These are phyloP conservation scores for Myxozyma nipponensis DNA, from an alignment of 805 yeast species.

Conservation along the genomic window DNA sequence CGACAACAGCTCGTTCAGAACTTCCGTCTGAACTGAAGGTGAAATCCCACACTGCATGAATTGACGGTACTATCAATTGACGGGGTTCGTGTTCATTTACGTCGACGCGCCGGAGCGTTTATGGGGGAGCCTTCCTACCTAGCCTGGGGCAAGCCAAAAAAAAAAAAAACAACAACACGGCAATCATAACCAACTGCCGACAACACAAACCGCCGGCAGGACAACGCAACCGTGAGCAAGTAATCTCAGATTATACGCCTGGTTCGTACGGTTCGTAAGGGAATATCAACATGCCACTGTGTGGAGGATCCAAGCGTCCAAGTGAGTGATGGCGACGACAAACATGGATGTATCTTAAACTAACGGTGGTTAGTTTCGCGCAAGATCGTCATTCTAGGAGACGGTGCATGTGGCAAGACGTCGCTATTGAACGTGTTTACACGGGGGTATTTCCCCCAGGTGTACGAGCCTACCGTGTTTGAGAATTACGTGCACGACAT, in stretches of 20 bases:
- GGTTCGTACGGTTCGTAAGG: too few relatives aligned
- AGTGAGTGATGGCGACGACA: conserved; percentile 3
- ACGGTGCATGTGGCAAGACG: conserved; percentile 90
- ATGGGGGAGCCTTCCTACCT: too few relatives aligned
- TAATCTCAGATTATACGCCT: neutral
- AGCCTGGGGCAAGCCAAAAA: too few relatives aligned
- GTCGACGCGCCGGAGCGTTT: too few relatives aligned
- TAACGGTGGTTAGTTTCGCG: conserved; percentile 14
- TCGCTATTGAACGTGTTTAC: conserved; percentile 92
- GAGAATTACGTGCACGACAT: conserved; percentile 97
- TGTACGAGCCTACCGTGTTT: conserved; percentile 96
- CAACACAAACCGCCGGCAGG: too few relatives aligned
- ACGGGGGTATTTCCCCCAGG: conserved; percentile 96
- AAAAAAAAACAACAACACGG: too few relatives aligned
- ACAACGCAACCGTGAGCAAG: too few relatives aligned
- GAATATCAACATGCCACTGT: conserved; percentile 39
- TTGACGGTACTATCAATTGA: too few relatives aligned
- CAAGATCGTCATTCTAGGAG: conserved; percentile 30
- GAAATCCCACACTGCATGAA: neutral
- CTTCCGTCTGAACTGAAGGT: too few relatives aligned
- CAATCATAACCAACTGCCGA: too few relatives aligned
- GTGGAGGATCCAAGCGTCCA: conserved; percentile 33
- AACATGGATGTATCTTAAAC: neutral
- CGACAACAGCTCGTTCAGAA: too few relatives aligned
- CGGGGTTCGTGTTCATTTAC: too few relatives aligned